These are phyloP conservation scores for Colletotrichum orbiculare DNA, from an alignment of 2,329 filamentous ascomycete genomes.

Conservation along the genomic window DNA sequence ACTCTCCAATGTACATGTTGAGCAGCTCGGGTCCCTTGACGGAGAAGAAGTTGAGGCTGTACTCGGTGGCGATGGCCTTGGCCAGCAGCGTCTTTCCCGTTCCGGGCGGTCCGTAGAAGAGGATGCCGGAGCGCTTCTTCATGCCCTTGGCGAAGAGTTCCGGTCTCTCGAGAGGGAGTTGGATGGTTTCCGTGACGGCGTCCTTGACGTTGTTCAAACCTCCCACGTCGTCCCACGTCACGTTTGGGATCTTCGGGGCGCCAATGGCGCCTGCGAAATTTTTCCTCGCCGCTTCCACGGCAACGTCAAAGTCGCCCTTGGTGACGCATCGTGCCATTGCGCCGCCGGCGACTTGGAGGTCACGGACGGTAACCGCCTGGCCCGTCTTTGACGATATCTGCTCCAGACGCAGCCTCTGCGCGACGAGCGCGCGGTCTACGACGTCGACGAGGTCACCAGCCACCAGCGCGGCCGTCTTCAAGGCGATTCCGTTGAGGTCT, in stretches of 20 bases:
- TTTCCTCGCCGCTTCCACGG: slow-evolving; percentile 94
- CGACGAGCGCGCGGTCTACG: slow-evolving; percentile 86
- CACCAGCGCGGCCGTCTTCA: slow-evolving; percentile 96
- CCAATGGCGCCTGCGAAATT: slow-evolving; percentile 98
- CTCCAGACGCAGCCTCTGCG: slow-evolving; percentile 80
- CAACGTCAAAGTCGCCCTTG: slow-evolving; percentile 87
- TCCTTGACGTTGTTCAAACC: slow-evolving; percentile 95
- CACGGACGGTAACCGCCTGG: slow-evolving; percentile 72
- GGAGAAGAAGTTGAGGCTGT: slow-evolving; percentile 93
- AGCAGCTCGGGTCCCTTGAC: slow-evolving; percentile 92
- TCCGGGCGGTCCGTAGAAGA: slow-evolving; percentile 88
- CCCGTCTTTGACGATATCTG: slow-evolving; percentile 67
- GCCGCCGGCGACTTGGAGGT: slow-evolving; percentile 90
- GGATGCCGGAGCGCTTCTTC: slow-evolving; percentile 94
- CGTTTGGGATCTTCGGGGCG: slow-evolving; percentile 97
- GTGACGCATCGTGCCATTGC: slow-evolving; percentile 81
- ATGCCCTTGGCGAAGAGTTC: slow-evolving; percentile 97
- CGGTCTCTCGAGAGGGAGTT: slow-evolving; percentile 88
- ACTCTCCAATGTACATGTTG: slow-evolving; percentile 97
- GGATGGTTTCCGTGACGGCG: slow-evolving; percentile 96
- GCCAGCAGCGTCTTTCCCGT: slow-evolving; percentile 93
- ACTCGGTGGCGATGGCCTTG: slow-evolving; percentile 93
- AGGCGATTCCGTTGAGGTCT: slow-evolving; percentile 83
- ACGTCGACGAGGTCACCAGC: slow-evolving; percentile 95
- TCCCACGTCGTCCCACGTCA: slow-evolving; percentile 95